Conservation (phyloP, 1,139 yeast genomes). For the Petasospora fabianii region DNA sequence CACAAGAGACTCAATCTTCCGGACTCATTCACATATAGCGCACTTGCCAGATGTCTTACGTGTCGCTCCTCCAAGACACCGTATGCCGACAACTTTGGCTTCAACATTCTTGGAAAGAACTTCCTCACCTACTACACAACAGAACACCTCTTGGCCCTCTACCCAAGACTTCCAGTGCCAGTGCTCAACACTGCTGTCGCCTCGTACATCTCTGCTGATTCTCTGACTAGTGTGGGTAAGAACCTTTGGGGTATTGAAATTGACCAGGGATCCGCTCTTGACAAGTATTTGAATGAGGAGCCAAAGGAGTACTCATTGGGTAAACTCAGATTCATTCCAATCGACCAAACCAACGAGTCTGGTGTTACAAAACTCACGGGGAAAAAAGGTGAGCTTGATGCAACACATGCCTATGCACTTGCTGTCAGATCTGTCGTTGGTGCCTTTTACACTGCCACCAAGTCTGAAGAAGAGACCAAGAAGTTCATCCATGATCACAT, state of each 20-base stretch:
- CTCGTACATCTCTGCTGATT: constrained; percentile 62
- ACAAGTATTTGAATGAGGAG: constrained; percentile 67
- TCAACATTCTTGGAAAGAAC: constrained; percentile 76
- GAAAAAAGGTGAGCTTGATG: constrained; percentile 27
- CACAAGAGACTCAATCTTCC: constrained; percentile 73
- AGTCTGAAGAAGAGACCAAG: constrained; percentile 59
- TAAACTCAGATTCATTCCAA: constrained; percentile 48
- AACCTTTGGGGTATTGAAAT: constrained; percentile 82
- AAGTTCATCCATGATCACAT: constrained; percentile 69
- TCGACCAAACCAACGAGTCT: constrained; percentile 32
- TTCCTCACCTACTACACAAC: constrained; percentile 72
- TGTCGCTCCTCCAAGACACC: constrained; percentile 43
- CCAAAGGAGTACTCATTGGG: constrained; percentile 63
- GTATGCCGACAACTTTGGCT: constrained; percentile 72
- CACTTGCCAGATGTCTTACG: constrained; percentile 78
- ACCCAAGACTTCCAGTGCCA: constrained; percentile 86
- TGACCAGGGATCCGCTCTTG: constrained; percentile 61
- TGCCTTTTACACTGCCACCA: constrained; percentile 58
- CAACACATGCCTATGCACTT: constrained; percentile 39
- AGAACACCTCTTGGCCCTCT: constrained; percentile 66
- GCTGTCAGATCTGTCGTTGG: constrained; percentile 73
- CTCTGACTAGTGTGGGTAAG: constrained; percentile 63
- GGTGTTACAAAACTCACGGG: constrained; percentile 39
- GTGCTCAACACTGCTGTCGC: constrained; percentile 73
- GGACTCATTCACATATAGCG: constrained; percentile 50